Evolutionary conservation across 805 yeast genomes (phyloP).

Genomic region (Candida dendrica): DNA sequence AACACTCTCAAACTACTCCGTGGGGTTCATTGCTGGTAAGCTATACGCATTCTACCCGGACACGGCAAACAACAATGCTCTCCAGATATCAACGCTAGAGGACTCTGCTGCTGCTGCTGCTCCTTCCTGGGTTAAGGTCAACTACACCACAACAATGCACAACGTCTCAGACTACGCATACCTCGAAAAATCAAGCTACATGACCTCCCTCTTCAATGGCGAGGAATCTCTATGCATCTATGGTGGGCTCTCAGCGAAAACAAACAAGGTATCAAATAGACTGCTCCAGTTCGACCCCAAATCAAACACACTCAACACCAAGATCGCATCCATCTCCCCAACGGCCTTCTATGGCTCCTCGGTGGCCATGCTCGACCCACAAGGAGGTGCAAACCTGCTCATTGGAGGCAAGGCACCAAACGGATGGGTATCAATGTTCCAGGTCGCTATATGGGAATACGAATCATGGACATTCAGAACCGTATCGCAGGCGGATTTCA

Average conservation of each 20-base stretch:
- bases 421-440: conserved; percentile 71
- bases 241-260: conserved; percentile 34
- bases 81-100: background rate
- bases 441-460: conserved; percentile 67
- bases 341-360: conserved; percentile 49
- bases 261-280: conserved; percentile 29
- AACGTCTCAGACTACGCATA: conserved; percentile 3
- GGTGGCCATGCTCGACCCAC: conserved; percentile 28
- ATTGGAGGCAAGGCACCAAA: conserved; percentile 57
- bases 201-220: conserved; percentile 31
- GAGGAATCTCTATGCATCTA: conserved; percentile 40
- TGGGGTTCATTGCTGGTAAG: background rate
- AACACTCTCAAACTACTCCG: background rate
- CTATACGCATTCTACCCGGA: background rate
- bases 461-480: conserved; percentile 58
- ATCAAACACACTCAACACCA: conserved; percentile 27
- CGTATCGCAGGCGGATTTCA: conserved; percentile 22
- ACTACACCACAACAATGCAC: conserved; percentile 10
- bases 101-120: background rate
- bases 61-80: background rate
- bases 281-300: conserved; percentile 36
- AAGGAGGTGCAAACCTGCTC: conserved; percentile 40
- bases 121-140: conserved; percentile 9
- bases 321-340: conserved; percentile 45
- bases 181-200: conserved; percentile 28